These are phyloP conservation scores for Suillus subaureus DNA, from an alignment of 768 basidiomycete species.

Conservation along the genomic window DNA sequence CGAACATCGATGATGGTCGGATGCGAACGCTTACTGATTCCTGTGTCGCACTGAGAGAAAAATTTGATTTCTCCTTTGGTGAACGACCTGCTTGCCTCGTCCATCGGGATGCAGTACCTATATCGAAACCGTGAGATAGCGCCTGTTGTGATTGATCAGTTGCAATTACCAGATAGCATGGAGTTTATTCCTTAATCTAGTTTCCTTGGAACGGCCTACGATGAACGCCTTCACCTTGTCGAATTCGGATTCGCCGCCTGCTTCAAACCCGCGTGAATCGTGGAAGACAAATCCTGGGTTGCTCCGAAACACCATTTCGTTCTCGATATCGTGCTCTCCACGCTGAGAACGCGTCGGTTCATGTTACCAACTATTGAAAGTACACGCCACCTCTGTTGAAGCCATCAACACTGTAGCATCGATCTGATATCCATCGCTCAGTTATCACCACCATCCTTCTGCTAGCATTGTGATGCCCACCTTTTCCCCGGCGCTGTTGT, in stretches of 20 bases:
- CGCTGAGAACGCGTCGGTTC: background rate
- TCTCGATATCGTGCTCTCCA: conserved; percentile 38
- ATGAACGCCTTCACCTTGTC: background rate
- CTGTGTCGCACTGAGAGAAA: background rate
- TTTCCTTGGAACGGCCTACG: conserved; percentile 16
- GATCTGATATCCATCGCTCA: conserved; percentile 8
- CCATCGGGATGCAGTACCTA: conserved; percentile 43
- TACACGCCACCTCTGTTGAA: conserved; percentile 1
- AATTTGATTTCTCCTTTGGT: background rate
- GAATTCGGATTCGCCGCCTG: background rate
- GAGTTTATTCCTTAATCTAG: conserved; percentile 29
- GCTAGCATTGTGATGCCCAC: background rate
- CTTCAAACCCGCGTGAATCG: conserved; percentile 20
- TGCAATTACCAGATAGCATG: conserved; percentile 41
- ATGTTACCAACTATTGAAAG: background rate
- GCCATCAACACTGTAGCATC: conserved; percentile 2
- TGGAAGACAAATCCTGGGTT: conserved; percentile 42
- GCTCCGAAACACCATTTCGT: conserved; percentile 32
- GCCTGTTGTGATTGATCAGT: background rate
- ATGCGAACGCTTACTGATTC: background rate
- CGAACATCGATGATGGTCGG: background rate
- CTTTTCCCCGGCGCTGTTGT: conserved; percentile 6
- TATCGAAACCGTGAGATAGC: background rate
- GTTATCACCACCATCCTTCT: background rate
- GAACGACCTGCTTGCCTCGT: conserved; percentile 16